Conservation (phyloP, 2,329 filamentous ascomycete species). For the Leptographium radiaticola region DNA sequence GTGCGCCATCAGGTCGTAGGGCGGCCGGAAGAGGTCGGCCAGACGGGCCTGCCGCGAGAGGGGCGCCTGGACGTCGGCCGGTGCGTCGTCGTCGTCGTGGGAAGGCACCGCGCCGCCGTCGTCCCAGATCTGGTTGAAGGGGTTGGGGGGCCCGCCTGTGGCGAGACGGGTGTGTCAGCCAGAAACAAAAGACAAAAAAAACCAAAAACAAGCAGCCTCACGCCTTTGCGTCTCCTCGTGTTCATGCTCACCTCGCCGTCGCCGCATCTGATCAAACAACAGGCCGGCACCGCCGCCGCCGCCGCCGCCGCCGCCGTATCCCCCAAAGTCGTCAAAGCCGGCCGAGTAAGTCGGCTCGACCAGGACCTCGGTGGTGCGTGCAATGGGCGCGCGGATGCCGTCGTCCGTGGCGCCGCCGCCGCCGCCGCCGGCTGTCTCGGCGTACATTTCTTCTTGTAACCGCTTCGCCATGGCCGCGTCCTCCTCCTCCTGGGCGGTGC, state of each 20-base stretch:
- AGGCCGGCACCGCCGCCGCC: slow-evolving; percentile 36
- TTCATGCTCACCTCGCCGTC: too few relatives aligned
- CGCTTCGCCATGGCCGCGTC: slow-evolving; percentile 88
- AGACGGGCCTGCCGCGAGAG: slow-evolving; percentile 37
- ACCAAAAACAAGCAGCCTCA: too few relatives aligned
- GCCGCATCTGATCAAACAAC: slow-evolving; percentile 36
- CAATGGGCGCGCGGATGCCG: slow-evolving; percentile 78
- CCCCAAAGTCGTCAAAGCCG: too few relatives aligned
- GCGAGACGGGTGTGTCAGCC: slow-evolving; percentile 50
- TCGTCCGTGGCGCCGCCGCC: slow-evolving; percentile 30
- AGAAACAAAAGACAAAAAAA: too few relatives aligned
- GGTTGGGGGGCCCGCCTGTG: slow-evolving; percentile 27
- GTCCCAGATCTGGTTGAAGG: slow-evolving; percentile 28
- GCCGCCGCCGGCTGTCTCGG: slow-evolving; percentile 14
- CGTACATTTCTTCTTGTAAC: slow-evolving; percentile 83
- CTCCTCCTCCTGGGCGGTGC: slow-evolving; percentile 56
- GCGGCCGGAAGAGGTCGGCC: slow-evolving; percentile 84
- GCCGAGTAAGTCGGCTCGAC: slow-evolving; percentile 66
- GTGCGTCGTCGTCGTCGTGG: slow-evolving; percentile 7
- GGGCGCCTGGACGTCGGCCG: slow-evolving; percentile 1
- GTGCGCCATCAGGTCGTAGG: slow-evolving; percentile 75
- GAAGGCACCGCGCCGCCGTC: slow-evolving; percentile 11
- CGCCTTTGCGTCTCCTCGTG: too few relatives aligned
- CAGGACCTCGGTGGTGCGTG: slow-evolving; percentile 79
- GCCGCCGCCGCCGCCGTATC: slow-evolving; percentile 32